A percentile compares a stretch with the other conserved stretches of the same genome.
These are phyloP conservation scores for Xylariaceae sp. DNA, from an alignment of 2,329 filamentous ascomycete genomes.

Conservation along the genomic window DNA sequence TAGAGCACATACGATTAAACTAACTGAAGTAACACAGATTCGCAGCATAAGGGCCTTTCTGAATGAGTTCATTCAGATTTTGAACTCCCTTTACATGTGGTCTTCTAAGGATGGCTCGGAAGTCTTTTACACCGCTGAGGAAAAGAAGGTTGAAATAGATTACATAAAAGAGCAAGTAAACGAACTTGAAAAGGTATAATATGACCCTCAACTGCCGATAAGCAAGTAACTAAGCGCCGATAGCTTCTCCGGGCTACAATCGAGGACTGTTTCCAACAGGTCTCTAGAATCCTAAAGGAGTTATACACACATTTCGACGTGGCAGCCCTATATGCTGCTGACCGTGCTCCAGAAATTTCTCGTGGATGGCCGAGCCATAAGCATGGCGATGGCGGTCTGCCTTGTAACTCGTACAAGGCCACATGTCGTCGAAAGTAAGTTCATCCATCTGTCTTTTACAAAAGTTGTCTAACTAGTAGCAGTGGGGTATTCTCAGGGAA, in stretches of 20 bases:
- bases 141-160: conserved; percentile 33
- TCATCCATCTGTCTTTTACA: neutral
- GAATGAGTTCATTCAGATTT: conserved; percentile 53
- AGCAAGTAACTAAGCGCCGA: neutral
- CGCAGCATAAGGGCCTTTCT: conserved; percentile 54
- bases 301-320: conserved; percentile 18
- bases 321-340: conserved; percentile 5
- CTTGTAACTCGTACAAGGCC: conserved; percentile 22
- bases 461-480: conserved; percentile 3
- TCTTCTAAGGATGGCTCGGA: neutral
- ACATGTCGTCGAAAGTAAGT: conserved; percentile 27
- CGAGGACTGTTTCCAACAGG: neutral
- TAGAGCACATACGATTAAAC: conserved; percentile 60
- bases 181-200: conserved; percentile 21
- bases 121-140: conserved; percentile 38
- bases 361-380: conserved; percentile 18
- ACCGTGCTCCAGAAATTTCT: conserved; percentile 12
- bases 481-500: conserved; percentile 26
- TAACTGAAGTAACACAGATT: conserved; percentile 52
- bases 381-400: conserved; percentile 17
- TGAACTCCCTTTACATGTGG: conserved; percentile 32
- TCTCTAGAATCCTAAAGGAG: neutral
- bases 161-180: conserved; percentile 10
- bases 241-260: conserved; percentile 12
- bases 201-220: neutral